A percentile compares a stretch with the other conserved stretches of the same genome.
These are phyloP conservation scores for Xylona heveae DNA, from an alignment of 495 filamentous ascomycete species.

Conservation along the genomic window DNA sequence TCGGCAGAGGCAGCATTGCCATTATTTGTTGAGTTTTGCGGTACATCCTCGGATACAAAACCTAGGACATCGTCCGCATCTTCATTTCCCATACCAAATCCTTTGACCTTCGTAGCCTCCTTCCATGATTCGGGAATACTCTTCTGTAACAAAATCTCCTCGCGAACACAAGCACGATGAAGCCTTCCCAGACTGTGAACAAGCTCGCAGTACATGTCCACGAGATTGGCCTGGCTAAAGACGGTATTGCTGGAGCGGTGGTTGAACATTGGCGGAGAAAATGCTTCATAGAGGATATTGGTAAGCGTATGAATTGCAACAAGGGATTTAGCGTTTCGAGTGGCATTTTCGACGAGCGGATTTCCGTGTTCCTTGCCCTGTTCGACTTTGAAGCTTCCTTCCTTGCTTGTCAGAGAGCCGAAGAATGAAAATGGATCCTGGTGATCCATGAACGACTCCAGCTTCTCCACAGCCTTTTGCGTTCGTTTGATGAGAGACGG, in stretches of 20 bases:
- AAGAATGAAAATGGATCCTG: slow-evolving; percentile 38
- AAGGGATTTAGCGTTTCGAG: slow-evolving; percentile 52
- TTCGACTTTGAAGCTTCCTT: slow-evolving; percentile 6
- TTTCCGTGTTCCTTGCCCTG: slow-evolving; percentile 15
- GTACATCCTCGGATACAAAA: neutral
- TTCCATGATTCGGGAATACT: slow-evolving; percentile 45
- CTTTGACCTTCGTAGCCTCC: slow-evolving; percentile 33
- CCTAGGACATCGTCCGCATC: slow-evolving; percentile 16
- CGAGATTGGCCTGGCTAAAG: slow-evolving; percentile 54
- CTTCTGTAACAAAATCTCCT: slow-evolving; percentile 56
- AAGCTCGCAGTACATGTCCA: slow-evolving; percentile 52
- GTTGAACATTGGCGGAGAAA: slow-evolving; percentile 41
- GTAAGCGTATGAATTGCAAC: slow-evolving; percentile 52
- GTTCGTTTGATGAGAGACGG: slow-evolving; percentile 58
- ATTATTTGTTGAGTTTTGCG: neutral
- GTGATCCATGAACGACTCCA: slow-evolving; percentile 40
- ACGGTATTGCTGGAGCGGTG: slow-evolving; percentile 32
- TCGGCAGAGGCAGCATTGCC: neutral
- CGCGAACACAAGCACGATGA: slow-evolving; percentile 57
- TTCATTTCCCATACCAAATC: slow-evolving; percentile 22
- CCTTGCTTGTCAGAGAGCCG: slow-evolving; percentile 28
- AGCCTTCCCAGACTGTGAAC: slow-evolving; percentile 53
- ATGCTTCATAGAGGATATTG: slow-evolving; percentile 49
- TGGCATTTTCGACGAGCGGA: slow-evolving; percentile 44
- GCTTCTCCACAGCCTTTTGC: slow-evolving; percentile 40